phyloP scores from a whole-genome alignment of 441 rosid species.

The Erodium moschatum region DNA sequence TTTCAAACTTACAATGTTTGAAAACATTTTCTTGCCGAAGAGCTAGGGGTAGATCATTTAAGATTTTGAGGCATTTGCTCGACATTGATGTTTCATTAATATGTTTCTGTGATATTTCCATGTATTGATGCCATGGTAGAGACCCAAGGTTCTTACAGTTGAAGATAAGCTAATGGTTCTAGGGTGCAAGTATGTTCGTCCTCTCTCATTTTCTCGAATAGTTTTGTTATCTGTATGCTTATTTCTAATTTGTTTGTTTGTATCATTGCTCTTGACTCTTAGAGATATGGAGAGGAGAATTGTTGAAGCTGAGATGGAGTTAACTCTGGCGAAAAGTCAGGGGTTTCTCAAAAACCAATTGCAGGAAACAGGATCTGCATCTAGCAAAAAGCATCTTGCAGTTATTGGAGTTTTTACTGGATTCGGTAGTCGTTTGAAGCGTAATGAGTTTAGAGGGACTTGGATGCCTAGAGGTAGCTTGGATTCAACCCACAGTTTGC shows the following conservation, averaged over 20 bases:
- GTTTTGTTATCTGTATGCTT: constrained; percentile 8
- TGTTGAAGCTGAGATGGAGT: constrained; percentile 87
- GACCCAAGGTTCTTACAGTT: constrained; percentile 82
- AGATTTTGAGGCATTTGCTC: constrained; percentile 1
- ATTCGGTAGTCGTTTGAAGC: constrained; percentile 72
- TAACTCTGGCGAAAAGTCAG: constrained; percentile 84
- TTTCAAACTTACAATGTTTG: not conserved
- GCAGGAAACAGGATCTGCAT: constrained; percentile 37
- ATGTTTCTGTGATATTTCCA: constrained; percentile 17
- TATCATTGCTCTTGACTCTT: constrained; percentile 16
- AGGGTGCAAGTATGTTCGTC: constrained; percentile 76
- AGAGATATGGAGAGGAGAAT: constrained; percentile 87
- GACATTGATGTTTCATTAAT: not conserved
- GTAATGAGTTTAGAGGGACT: constrained; percentile 70
- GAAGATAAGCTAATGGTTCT: constrained; percentile 77
- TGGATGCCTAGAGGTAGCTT: constrained; percentile 88
- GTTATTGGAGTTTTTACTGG: constrained; percentile 91
- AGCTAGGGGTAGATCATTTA: not conserved
- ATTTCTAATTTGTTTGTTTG: not conserved
- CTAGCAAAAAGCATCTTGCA: constrained; percentile 57
- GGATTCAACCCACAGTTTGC: not conserved
- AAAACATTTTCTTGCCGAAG: not conserved
- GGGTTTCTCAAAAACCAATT: constrained; percentile 57
- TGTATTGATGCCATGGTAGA: constrained; percentile 42
- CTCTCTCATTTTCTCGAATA: constrained; percentile 2